Base-by-base conservation (phyloP, 345 rosid species). In the Salix koriyanagi region DNA sequence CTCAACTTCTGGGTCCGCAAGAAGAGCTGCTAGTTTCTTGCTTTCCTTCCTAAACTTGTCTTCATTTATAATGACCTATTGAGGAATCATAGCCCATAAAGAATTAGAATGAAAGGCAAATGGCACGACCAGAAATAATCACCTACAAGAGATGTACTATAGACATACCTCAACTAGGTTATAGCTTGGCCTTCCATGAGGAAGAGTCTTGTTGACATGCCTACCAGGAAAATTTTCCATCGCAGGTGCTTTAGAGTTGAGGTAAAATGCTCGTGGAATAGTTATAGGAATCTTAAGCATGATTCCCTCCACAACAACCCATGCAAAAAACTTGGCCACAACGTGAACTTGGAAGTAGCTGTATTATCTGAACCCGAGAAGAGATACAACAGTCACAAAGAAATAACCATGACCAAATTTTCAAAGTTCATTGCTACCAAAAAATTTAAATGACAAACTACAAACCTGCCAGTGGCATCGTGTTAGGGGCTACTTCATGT, bases 1-100 rank as follows among this genome's bases (percentile, higher is more conserved):
- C 99, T 95, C 97, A 75, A 93, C 84, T 82, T 90, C 97, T 41
- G 99, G 98, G 88, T 95, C 92, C 41, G 97, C 93, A 72, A 93
- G 91, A 79, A 95, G 97, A 72, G 99, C 96, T 30, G 88, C 88
- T 36, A 90, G 87, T 80, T 90, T 91, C 81, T 87, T 91, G 85
- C 88, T 86, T 83, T 91, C 96, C 44, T 87, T 77, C 83, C 73
- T 83, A 77, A 88, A 95, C 61, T 86, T 91, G 73, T 87, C 93
- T 88, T 93, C 98, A 67, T 90, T 92, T 82, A 85, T 80, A 60
- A 69, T 72, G 66, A 92, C 91, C 97, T 90, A 84, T 84, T 25
- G 73, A 76, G 32, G 71, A 41, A 54, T 41, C 54, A 70, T 42
- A 75, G 72, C 69, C 37, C 14, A 74, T 46, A 74, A 71, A 73